phyloP scores from a whole-genome alignment of 2,329 filamentous ascomycete genomes.

The Ophiostoma populinum region DNA sequence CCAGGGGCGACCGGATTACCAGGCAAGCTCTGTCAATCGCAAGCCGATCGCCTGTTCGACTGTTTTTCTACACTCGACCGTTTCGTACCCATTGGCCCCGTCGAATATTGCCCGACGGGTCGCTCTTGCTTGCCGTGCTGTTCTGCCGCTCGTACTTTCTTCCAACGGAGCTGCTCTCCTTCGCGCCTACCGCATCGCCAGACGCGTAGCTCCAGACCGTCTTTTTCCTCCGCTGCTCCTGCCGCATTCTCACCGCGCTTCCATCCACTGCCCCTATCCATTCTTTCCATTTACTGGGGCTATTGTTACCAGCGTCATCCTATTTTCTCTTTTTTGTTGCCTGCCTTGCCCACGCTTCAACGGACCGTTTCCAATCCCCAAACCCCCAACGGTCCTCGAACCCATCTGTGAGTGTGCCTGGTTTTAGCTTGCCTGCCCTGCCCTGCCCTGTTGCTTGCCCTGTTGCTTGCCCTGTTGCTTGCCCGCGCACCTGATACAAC shows the following conservation, averaged over 20 bases:
- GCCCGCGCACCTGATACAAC: too few species aligned
- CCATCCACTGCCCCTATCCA: neutral
- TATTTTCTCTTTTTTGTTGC: neutral
- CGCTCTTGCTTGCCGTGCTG: slow-evolving; percentile 1
- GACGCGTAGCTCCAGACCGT: neutral
- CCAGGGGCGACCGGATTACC: neutral
- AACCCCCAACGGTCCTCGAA: slow-evolving; percentile 1
- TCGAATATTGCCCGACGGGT: neutral
- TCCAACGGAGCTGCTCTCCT: neutral
- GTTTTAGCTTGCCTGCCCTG: neutral
- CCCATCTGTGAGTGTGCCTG: too few species aligned
- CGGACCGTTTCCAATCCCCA: neutral
- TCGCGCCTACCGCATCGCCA: neutral
- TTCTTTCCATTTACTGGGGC: neutral
- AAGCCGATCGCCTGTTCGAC: too few species aligned
- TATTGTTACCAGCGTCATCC: neutral
- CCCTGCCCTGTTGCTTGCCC: too few species aligned
- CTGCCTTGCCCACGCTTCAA: slow-evolving; percentile 2
- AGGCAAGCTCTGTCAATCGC: slow-evolving; percentile 2
- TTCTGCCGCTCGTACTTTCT: neutral
- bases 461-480: too few species aligned
- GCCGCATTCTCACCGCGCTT: neutral
- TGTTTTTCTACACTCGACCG: neutral
- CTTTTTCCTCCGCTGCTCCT: neutral
- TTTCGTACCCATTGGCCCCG: neutral